These are phyloP conservation scores for Chaetomium sp. DNA, from an alignment of 2,329 filamentous ascomycete species.

Conservation along the genomic window DNA sequence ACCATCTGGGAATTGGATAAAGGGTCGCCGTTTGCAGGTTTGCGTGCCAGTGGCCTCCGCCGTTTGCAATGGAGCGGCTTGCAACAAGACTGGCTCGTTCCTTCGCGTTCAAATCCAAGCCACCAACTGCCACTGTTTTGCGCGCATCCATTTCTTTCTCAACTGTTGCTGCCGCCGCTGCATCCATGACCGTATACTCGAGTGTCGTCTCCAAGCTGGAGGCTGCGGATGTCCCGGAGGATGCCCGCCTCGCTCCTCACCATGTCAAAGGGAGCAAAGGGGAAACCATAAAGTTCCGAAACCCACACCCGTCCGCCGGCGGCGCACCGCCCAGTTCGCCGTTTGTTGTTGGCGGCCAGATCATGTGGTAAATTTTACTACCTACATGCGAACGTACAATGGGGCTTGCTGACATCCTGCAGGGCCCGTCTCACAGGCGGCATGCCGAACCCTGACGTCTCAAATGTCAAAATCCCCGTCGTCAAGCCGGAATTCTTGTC, in stretches of 20 bases:
- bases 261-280: constrained; percentile 49
- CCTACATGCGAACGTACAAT: not conserved
- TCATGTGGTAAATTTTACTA: constrained; percentile 39
- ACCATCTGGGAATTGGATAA: not conserved
- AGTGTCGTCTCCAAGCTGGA: constrained; percentile 42
- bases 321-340: constrained; percentile 25
- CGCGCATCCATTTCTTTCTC: constrained; percentile 26
- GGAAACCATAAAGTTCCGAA: constrained; percentile 49
- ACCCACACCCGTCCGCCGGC: constrained; percentile 52
- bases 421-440: constrained; percentile 40
- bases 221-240: constrained; percentile 44
- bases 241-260: constrained; percentile 51
- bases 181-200: constrained; percentile 30
- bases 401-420: not conserved
- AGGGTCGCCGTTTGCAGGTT: not conserved
- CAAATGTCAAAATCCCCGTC: constrained; percentile 66
- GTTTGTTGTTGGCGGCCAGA: constrained; percentile 37
- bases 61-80: constrained; percentile 5
- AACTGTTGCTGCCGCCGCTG: constrained; percentile 18
- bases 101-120: constrained; percentile 5
- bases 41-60: not conserved
- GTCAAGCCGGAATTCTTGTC: constrained; percentile 68
- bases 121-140: not conserved
- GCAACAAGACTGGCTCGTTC: constrained; percentile 16
- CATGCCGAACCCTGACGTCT: constrained; percentile 58